A percentile compares a stretch with the other conserved stretches of the same genome.
These are phyloP conservation scores for Elongisporangium undulatum DNA, from an alignment of 352 stramenopile genomes.

Conservation along the genomic window DNA sequence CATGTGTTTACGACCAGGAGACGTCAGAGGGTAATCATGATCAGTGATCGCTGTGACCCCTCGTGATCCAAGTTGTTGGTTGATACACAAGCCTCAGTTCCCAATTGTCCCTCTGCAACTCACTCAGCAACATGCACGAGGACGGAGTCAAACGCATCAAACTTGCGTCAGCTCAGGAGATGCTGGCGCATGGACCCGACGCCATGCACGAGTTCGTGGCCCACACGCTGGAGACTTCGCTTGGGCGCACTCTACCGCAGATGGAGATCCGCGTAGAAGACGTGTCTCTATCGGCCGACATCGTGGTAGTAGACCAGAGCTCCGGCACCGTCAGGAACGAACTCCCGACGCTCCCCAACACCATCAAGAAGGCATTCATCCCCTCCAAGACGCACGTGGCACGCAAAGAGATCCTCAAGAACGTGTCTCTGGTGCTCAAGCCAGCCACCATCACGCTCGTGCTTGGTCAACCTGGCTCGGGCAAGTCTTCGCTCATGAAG, in stretches of 20 bases:
- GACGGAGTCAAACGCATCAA: too few species aligned
- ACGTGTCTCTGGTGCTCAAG: conserved; percentile 18
- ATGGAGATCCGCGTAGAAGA: conserved; percentile 29
- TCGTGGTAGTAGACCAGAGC: conserved; percentile 10
- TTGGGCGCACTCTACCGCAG: conserved; percentile 13
- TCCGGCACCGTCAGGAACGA: conserved; percentile 4
- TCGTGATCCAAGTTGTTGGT: too few species aligned
- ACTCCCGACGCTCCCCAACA: conserved; percentile 20
- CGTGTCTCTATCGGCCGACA: conserved; percentile 4
- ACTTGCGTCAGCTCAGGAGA: too few species aligned
- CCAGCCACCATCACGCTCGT: conserved; percentile 28
- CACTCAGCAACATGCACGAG: too few species aligned
- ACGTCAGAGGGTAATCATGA: too few species aligned
- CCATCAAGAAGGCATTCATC: conserved; percentile 24
- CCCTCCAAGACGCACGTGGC: conserved; percentile 20
- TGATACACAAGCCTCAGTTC: too few species aligned
- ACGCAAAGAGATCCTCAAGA: conserved; percentile 32
- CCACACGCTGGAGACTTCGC: conserved; percentile 11
- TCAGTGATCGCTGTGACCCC: too few species aligned
- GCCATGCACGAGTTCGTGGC: too few species aligned
- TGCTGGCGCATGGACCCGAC: too few species aligned
- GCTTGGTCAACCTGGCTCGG: conserved; percentile 27
- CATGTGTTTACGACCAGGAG: too few species aligned
- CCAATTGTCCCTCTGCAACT: too few species aligned
- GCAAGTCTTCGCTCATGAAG: conserved; percentile 32